Conservation (phyloP, 2,329 filamentous ascomycete genomes). For the Hirsutella minnesotensis region DNA sequence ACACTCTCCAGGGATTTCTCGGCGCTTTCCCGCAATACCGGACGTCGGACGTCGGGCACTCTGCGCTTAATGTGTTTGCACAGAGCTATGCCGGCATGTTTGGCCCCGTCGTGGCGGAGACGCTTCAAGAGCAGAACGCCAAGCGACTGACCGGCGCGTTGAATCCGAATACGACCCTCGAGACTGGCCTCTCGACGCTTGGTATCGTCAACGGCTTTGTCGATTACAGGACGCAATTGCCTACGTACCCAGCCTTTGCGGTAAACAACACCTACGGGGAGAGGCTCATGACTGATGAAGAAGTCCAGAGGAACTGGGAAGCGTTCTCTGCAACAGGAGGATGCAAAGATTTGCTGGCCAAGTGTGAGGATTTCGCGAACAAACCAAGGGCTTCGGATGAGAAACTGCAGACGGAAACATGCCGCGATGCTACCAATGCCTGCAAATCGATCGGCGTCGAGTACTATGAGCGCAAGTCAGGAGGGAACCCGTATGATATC, state of each 20-base stretch:
- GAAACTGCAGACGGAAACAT: background rate
- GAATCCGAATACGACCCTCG: slow-evolving; percentile 37
- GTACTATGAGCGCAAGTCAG: slow-evolving; percentile 46
- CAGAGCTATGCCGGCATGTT: slow-evolving; percentile 64
- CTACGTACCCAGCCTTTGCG: slow-evolving; percentile 44
- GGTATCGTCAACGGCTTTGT: slow-evolving; percentile 63
- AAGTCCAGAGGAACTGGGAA: slow-evolving; percentile 32
- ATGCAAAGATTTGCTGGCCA: slow-evolving; percentile 39
- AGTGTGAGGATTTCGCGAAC: slow-evolving; percentile 28
- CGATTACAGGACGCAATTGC: slow-evolving; percentile 49
- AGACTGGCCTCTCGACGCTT: slow-evolving; percentile 48
- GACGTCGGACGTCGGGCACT: slow-evolving; percentile 31
- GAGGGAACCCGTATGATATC: slow-evolving; percentile 49
- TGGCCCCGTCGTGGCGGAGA: slow-evolving; percentile 49
- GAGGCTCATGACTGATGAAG: slow-evolving; percentile 38
- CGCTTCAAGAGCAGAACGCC: slow-evolving; percentile 51
- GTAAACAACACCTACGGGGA: slow-evolving; percentile 56
- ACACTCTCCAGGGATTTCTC: slow-evolving; percentile 52
- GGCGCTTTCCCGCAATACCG: slow-evolving; percentile 46
- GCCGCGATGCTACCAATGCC: background rate
- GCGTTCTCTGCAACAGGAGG: slow-evolving; percentile 25
- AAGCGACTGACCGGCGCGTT: slow-evolving; percentile 36
- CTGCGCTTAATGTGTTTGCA: slow-evolving; percentile 55
- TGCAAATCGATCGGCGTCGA: slow-evolving; percentile 32
- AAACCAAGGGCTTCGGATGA: too few species aligned